Evolutionary conservation across 768 basidiomycete species (phyloP).

Genomic region (Hemileccinum rubropunctum): DNA sequence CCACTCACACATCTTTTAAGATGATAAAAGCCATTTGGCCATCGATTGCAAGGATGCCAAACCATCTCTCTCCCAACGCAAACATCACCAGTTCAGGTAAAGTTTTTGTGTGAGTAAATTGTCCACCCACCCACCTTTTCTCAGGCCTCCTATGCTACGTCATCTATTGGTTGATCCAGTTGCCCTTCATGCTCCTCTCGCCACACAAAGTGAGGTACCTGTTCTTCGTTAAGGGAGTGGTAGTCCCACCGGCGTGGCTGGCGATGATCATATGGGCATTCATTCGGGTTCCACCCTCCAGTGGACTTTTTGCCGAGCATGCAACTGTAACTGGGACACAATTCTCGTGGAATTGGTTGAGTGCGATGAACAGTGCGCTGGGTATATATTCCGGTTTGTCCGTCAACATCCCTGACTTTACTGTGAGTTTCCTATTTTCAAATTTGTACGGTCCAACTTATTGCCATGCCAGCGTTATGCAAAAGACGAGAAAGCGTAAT

Average conservation of each 20-base stretch:
- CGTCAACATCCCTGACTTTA: constrained; percentile 86
- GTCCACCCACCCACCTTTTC: too few species aligned
- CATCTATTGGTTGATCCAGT: constrained; percentile 73
- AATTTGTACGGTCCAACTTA: constrained; percentile 4
- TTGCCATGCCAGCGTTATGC: constrained; percentile 57
- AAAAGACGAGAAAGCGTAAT: constrained; percentile 58
- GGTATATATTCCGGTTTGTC: constrained; percentile 71
- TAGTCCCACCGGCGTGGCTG: constrained; percentile 65
- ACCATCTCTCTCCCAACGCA: constrained; percentile 53
- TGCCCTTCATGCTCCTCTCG: constrained; percentile 73
- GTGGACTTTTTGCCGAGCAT: constrained; percentile 56
- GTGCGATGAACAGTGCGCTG: constrained; percentile 71
- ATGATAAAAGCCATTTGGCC: constrained; percentile 89
- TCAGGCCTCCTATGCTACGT: constrained; percentile 71
- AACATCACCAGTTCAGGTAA: constrained; percentile 51
- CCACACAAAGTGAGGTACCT: constrained; percentile 77
- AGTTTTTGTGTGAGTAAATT: too few species aligned
- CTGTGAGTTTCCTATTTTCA: constrained; percentile 31
- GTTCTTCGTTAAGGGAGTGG: constrained; percentile 65
- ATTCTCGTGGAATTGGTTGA: constrained; percentile 75
- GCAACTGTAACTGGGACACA: constrained; percentile 51
- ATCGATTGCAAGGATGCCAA: constrained; percentile 59
- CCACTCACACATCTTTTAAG: constrained; percentile 9
- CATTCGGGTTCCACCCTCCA: constrained; percentile 58
- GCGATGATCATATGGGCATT: constrained; percentile 79